Percentiles rank a stretch among this genome's conserved stretches.
Conservation (phyloP, 768 basidiomycete genomes). For the Leccinum olivaceopallidum region DNA sequence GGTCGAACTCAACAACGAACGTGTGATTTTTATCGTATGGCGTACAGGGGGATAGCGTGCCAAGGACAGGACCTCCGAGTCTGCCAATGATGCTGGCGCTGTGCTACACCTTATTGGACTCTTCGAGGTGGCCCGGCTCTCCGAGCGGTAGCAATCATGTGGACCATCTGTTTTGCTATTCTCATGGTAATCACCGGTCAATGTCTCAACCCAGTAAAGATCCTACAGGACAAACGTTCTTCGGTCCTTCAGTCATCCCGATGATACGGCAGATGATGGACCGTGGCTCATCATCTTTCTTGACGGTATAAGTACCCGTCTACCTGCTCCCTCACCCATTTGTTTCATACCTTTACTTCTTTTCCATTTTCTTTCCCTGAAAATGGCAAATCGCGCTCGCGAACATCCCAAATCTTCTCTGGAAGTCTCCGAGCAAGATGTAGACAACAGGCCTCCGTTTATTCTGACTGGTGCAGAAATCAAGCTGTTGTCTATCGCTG, state of each 20-base stretch:
- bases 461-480: slow-evolving; percentile 47
- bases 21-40: neutral
- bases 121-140: neutral
- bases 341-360: neutral
- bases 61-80: neutral
- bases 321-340: too few relatives aligned
- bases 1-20: neutral
- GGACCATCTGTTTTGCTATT: neutral
- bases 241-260: neutral
- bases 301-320: too few relatives aligned
- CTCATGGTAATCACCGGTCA: slow-evolving; percentile 10
- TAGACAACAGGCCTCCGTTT: slow-evolving; percentile 38
- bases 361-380: neutral
- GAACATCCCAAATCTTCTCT: slow-evolving; percentile 15
- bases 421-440: slow-evolving; percentile 31
- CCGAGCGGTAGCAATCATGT: neutral
- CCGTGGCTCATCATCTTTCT: too few relatives aligned
- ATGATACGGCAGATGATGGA: neutral
- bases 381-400: slow-evolving; percentile 14
- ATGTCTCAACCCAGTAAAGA: neutral
- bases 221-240: slow-evolving; percentile 11
- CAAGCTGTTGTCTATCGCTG: slow-evolving; percentile 62
- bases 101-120: neutral
- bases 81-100: neutral
- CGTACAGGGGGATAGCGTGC: neutral